Evolutionary conservation across 805 yeast species (phyloP).

Genomic region (Candida ascalaphidarum): DNA sequence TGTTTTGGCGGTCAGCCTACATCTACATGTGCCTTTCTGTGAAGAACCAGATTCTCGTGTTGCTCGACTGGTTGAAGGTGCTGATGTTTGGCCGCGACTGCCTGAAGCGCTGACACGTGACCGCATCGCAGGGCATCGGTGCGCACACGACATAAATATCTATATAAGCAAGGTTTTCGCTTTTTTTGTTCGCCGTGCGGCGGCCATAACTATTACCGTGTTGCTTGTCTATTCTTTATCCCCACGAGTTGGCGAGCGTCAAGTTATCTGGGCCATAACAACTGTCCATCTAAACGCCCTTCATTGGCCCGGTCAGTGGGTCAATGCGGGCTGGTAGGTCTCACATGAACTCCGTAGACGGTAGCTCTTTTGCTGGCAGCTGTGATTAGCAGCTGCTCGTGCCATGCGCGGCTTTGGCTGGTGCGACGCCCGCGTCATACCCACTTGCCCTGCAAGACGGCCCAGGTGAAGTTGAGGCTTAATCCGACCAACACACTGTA

Average conservation of each 20-base stretch:
- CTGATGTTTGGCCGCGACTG: constrained; percentile 89
- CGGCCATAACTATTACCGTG: constrained; percentile 45
- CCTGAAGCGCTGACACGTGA: constrained; percentile 74
- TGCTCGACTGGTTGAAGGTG: constrained; percentile 84
- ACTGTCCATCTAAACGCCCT: constrained; percentile 41
- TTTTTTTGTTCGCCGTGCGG: constrained; percentile 33
- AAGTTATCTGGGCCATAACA: constrained; percentile 41
- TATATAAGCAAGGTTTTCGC: constrained; percentile 3
- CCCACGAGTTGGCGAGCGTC: constrained; percentile 45
- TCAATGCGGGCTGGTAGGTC: constrained; percentile 42
- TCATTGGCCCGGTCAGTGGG: constrained; percentile 19
- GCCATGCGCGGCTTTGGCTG: too few species aligned
- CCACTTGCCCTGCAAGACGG: constrained; percentile 45
- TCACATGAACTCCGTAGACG: too few species aligned
- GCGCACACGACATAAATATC: too few species aligned
- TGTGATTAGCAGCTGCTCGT: too few species aligned
- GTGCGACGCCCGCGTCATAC: too few species aligned
- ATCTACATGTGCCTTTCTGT: constrained; percentile 86
- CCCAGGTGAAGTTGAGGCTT: constrained; percentile 58
- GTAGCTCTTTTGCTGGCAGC: neutral
- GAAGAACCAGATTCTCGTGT: constrained; percentile 80
- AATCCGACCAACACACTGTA: constrained; percentile 71
- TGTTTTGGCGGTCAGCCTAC: constrained; percentile 94
- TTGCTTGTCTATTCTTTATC: constrained; percentile 40
- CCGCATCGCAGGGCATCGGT: too few species aligned